A percentile compares a stretch with the other conserved stretches of the same genome.
Evolutionary conservation across 257 asterid species (phyloP).

Genomic region (Gentiana straminea): DNA sequence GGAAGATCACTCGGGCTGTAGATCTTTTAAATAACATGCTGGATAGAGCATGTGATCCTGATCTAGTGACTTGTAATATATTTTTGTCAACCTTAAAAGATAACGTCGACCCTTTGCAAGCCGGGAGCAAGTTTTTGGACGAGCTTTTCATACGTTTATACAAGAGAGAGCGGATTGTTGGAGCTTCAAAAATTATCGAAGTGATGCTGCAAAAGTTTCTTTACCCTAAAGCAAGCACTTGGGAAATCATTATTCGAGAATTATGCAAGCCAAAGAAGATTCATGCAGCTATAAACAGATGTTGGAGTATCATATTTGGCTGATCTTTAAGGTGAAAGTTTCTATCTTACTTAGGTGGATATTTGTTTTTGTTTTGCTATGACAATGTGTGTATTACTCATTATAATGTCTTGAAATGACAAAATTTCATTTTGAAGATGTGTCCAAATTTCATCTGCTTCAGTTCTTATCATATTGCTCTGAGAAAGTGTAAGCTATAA

Average conservation of each 20-base stretch:
- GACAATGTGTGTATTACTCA: too few relatives aligned
- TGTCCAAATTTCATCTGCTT: too few relatives aligned
- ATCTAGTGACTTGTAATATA: constrained; percentile 60
- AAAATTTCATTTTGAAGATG: too few relatives aligned
- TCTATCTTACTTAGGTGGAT: neutral
- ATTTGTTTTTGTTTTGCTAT: too few relatives aligned
- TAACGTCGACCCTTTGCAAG: constrained; percentile 46
- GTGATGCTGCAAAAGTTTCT: constrained; percentile 75
- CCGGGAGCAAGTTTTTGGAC: constrained; percentile 60
- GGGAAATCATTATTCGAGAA: constrained; percentile 59
- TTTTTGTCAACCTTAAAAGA: constrained; percentile 51
- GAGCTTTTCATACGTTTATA: constrained; percentile 64
- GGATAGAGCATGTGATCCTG: constrained; percentile 78
- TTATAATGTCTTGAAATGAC: too few relatives aligned
- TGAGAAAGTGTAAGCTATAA: too few relatives aligned
- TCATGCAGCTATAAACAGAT: constrained; percentile 53
- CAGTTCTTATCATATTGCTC: too few relatives aligned
- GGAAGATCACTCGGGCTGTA: constrained; percentile 46
- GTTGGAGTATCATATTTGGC: constrained; percentile 56
- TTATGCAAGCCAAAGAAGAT: constrained; percentile 60
- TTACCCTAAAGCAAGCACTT: constrained; percentile 57
- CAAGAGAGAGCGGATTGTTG: constrained; percentile 44
- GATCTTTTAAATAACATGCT: constrained; percentile 69
- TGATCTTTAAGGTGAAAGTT: constrained; percentile 25
- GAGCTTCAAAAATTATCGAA: constrained; percentile 61